Conservation (phyloP, 768 basidiomycete genomes). For the Hysterangium stoloniferum region DNA sequence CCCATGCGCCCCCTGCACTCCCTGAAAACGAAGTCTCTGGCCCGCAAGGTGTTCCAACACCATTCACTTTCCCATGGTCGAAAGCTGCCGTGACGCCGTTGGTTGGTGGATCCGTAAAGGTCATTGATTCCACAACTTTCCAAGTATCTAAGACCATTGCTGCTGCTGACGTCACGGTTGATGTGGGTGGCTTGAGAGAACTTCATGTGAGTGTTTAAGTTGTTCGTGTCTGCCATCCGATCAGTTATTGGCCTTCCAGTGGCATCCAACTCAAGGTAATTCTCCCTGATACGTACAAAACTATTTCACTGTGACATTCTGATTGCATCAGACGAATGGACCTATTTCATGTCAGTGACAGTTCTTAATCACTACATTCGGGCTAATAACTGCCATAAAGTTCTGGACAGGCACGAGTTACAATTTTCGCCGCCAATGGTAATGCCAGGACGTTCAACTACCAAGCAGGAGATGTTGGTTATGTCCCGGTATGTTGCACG, state of each 20-base stretch:
- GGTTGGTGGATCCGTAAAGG: conserved; percentile 51
- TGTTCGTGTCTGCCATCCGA: conserved; percentile 9
- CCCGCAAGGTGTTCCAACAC: conserved; percentile 41
- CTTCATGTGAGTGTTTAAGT: conserved; percentile 32
- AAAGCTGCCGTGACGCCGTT: conserved; percentile 34
- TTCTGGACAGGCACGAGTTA: conserved; percentile 46
- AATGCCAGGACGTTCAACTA: conserved; percentile 55
- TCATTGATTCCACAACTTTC: conserved; percentile 51
- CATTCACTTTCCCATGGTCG: conserved; percentile 49
- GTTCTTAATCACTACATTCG: not conserved
- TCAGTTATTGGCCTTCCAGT: conserved; percentile 30
- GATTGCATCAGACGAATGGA: conserved; percentile 37
- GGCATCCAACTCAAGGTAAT: conserved; percentile 51
- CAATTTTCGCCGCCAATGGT: conserved; percentile 43
- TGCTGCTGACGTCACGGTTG: conserved; percentile 49
- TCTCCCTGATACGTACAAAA: conserved; percentile 8
- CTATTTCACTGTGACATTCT: not conserved
- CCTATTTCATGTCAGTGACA: conserved; percentile 41
- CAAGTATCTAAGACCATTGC: conserved; percentile 44
- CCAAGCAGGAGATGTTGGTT: conserved; percentile 53
- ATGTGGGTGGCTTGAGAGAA: conserved; percentile 53
- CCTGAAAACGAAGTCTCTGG: conserved; percentile 34
- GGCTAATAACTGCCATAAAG: conserved; percentile 23
- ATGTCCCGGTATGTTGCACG: not conserved
- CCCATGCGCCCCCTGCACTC: conserved; percentile 33